Evolutionary conservation across 2,329 filamentous ascomycete species (phyloP).

Genomic region (Phaeosphaeriaceae sp.): DNA sequence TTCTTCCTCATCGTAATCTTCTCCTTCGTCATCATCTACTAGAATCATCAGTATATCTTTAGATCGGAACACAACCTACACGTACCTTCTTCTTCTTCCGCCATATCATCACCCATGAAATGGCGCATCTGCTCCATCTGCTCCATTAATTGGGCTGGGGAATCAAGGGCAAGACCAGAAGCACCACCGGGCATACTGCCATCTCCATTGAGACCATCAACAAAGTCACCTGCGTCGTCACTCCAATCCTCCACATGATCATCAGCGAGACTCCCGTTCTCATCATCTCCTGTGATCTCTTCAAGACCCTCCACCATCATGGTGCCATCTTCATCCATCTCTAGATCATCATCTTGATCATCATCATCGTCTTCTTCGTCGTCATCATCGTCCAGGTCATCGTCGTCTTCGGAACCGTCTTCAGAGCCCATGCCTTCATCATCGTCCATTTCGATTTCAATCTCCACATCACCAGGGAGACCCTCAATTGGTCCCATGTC

Average conservation of each 20-base stretch:
- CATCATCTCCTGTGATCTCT: constrained; percentile 56
- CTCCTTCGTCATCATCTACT: constrained; percentile 64
- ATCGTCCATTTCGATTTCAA: constrained; percentile 85
- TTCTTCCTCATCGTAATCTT: constrained; percentile 71
- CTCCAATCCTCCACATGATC: constrained; percentile 48
- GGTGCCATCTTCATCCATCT: constrained; percentile 54
- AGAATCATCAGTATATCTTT: constrained; percentile 42
- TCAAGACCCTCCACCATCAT: constrained; percentile 46
- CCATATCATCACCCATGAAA: constrained; percentile 64
- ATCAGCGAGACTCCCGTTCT: constrained; percentile 53
- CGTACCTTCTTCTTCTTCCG: constrained; percentile 64
- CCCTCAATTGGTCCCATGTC: constrained; percentile 78
- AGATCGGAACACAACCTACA: constrained; percentile 33
- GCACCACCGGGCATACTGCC: constrained; percentile 58
- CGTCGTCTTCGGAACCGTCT: constrained; percentile 55
- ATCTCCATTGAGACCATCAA: constrained; percentile 55
- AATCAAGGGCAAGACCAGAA: constrained; percentile 44
- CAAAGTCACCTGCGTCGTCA: constrained; percentile 57
- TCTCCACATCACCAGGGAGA: constrained; percentile 69
- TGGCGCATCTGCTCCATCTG: constrained; percentile 49
- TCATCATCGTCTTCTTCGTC: constrained; percentile 48
- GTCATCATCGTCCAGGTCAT: constrained; percentile 55
- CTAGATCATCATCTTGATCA: constrained; percentile 59
- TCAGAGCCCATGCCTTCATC: constrained; percentile 64
- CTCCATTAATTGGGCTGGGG: constrained; percentile 48